Base-by-base conservation (phyloP, 2,329 filamentous ascomycete species). In the Hypocrella siamensis region DNA sequence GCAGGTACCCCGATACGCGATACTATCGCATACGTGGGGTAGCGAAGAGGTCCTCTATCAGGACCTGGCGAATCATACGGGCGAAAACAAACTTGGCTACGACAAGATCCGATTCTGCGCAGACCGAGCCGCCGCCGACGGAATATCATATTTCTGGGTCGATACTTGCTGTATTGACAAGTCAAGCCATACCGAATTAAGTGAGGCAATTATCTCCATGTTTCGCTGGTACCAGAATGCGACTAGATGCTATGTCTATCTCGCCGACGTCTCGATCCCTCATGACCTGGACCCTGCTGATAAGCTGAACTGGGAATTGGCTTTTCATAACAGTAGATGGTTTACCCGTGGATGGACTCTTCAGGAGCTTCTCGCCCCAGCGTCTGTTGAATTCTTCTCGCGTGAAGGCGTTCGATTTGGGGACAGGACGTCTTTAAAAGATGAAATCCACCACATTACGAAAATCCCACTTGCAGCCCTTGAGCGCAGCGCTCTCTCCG, bases 21-120 rank as follows among this genome's bases (percentile, higher is more conserved):
- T 40, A 14, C 31, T 38, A 4, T 40, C 36, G 6, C 38, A 38
- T 7, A 40, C 38, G 5, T 40, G 38, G 38, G 28, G 28, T 12
- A 26, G 24, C 18, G 34, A 35, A 6, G 38, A 40, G 28, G 32
- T 34, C 3, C 33, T 30, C 6, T 36, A 35, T n/a, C 24, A 32
- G 18, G 38, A 36, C 22, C 19, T 38, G 12, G 27, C 15, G 17
- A 31, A 35, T 6, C 16, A 26, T 18, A 34, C 28, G 12, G 31
- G 26, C 17, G 30, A 38, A 14, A 19, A 31, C 16, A 35, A 40
- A 17, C 10, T 17, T 16, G 26, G 33, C 10, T 29, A 27, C 17
- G 27, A 36, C 7, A 40, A 40, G 28, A 31, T 40, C 10, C 9
- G 27, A 2, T 40, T 40, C 17, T 38, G 38, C 17, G 31, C 4